These are phyloP conservation scores for Lagerstroemia speciosa DNA, from an alignment of 345 rosid genomes.

Conservation along the genomic window DNA sequence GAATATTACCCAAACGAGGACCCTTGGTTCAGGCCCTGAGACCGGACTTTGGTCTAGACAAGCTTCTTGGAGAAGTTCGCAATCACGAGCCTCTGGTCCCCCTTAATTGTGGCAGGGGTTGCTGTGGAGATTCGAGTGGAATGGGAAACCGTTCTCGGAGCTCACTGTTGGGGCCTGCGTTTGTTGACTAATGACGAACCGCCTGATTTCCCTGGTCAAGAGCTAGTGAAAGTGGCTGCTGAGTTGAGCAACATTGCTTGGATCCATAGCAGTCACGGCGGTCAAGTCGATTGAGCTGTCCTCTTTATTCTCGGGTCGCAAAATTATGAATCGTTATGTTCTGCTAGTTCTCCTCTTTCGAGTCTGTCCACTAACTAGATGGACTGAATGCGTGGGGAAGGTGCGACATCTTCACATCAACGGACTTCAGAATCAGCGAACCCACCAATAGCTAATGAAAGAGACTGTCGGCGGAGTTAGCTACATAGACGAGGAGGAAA, in stretches of 20 bases:
- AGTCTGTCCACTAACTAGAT: too few relatives aligned
- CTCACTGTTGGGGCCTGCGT: slow-evolving; percentile 72
- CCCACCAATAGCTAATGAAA: too few relatives aligned
- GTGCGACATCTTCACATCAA: too few relatives aligned
- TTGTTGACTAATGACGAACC: slow-evolving; percentile 68
- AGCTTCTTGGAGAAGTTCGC: slow-evolving; percentile 44
- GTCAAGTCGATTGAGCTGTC: too few relatives aligned
- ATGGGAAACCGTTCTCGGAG: slow-evolving; percentile 17
- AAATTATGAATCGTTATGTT: too few relatives aligned
- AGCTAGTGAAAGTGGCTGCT: slow-evolving; percentile 65
- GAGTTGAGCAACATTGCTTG: slow-evolving; percentile 84
- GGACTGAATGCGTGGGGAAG: too few relatives aligned
- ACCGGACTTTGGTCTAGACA: slow-evolving; percentile 34
- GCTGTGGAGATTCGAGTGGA: slow-evolving; percentile 28
- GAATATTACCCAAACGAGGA: slow-evolving; percentile 36
- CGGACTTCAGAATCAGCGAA: too few relatives aligned
- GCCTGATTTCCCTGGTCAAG: slow-evolving; percentile 48
- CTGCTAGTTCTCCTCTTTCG: too few relatives aligned
- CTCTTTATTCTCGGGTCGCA: too few relatives aligned
- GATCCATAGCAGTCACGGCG: slow-evolving; percentile 76
- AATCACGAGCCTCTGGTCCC: slow-evolving; percentile 45
- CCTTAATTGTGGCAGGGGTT: slow-evolving; percentile 61
- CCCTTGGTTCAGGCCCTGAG: slow-evolving; percentile 44
- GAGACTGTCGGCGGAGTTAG: too few relatives aligned
- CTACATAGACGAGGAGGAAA: too few relatives aligned